Conservation (phyloP, 257 asterid species). For the Hygrophila difformis region DNA sequence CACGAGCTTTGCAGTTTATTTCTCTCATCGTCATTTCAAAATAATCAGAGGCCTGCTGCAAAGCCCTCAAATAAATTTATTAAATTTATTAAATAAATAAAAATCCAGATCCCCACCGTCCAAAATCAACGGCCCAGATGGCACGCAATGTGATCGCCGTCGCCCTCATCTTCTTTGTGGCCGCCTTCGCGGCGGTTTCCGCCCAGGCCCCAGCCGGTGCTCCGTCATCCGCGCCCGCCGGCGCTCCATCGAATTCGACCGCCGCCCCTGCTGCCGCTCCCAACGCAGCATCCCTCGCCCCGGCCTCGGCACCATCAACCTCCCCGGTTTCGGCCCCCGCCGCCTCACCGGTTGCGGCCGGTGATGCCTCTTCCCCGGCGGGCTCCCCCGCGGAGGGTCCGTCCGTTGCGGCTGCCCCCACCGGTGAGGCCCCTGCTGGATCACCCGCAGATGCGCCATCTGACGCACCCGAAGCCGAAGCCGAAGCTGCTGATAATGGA, state of each 20-base stretch:
- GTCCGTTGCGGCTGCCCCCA: no score
- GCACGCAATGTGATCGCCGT: neutral
- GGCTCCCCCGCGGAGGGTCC: no score
- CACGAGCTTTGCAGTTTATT: no score
- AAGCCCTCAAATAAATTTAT: no score
- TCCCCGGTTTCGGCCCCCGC: neutral
- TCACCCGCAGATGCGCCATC: neutral
- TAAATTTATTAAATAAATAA: no score
- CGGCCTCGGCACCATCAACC: neutral
- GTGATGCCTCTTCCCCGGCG: neutral
- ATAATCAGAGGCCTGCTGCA: no score
- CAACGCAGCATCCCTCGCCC: neutral
- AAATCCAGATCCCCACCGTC: no score
- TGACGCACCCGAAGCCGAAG: neutral
- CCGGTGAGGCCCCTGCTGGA: no score
- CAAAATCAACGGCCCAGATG: neutral
- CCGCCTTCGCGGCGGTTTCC: neutral
- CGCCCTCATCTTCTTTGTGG: neutral
- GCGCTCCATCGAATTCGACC: neutral
- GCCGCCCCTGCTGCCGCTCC: slow-evolving; percentile 1
- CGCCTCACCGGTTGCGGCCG: no score
- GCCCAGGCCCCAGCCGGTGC: neutral
- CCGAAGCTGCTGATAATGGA: neutral
- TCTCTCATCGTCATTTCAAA: no score
- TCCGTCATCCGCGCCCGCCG: neutral